Evolutionary conservation across 2,329 filamentous ascomycete species (phyloP), one percentile per base, ranked within the genome.

Genomic region (Colletotrichum sojae): DNA sequence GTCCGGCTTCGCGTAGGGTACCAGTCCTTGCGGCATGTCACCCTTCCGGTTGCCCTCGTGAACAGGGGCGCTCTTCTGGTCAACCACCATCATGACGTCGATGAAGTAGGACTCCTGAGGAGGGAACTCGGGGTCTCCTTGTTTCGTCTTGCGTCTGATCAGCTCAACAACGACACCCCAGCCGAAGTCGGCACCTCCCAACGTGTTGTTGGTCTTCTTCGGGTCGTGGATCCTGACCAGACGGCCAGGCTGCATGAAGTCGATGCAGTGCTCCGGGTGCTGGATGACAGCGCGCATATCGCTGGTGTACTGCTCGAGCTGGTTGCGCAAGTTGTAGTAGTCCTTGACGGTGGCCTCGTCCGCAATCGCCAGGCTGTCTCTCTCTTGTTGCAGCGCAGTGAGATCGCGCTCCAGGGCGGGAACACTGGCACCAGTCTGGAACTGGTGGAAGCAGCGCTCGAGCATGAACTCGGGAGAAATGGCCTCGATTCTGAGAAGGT

Each of bases 381-480:
- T 89, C 78, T 95, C 89, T 69, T 89, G 88, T 78, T 98, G 94
- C 39, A 98, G 82, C 54, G 92, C 87, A 77, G 90, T 89, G 69
- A 98, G 84, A 73, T 97, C 91, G 78, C 93, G 94, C 80, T 99
- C 96, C 22, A 98, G 82, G 13, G 87, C 86, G 20, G 93, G 92
- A 9, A 98, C 94, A 73, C 92, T 94, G 12, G 95, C 93, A 2
- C 94, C 94, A 75, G 97, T 98, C 79, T 99, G 96, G 82, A 99
- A 99, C 80, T 99, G 96, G 80, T 94, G 97, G 84, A 99, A 99
- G 78, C 96, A 99, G 73, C 92, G 90, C 83, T 98, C 95, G n/a
- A 99, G 85, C 96, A 99, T 99, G 77, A 94, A 98, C 76, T 99
- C 95, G 2, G 97, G 96, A 9, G 95, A 98, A 58, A 99, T 97